Percentiles rank a stretch among this genome's conserved stretches.
These are phyloP conservation scores for Claviceps maximensis DNA, from an alignment of 2,329 filamentous ascomycete species.

Conservation along the genomic window DNA sequence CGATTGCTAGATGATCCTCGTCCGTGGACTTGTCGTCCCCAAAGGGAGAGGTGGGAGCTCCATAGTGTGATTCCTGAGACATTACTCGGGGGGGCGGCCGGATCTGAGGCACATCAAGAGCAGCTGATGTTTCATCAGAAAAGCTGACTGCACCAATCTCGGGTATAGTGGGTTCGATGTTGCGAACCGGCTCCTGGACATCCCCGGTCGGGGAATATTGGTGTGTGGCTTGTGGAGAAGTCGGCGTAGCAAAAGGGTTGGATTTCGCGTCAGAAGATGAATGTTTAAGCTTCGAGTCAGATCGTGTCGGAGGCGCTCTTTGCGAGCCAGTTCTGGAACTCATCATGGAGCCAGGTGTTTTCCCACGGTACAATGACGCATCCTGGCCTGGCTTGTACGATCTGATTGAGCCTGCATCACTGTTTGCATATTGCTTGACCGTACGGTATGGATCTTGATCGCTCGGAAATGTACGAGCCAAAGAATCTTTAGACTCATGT, in stretches of 20 bases:
- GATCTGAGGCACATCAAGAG: conserved; percentile 15
- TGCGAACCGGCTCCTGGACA: conserved; percentile 15
- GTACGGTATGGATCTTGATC: conserved; percentile 77
- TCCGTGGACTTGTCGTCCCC: conserved; percentile 7
- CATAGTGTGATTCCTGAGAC: conserved; percentile 15
- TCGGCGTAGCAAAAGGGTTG: conserved; percentile 24
- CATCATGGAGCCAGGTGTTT: conserved; percentile 19
- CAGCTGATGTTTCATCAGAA: conserved; percentile 14
- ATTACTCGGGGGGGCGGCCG: conserved; percentile 18
- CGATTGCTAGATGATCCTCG: conserved; percentile 8
- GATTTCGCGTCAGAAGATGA: conserved; percentile 19
- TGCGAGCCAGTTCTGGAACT: conserved; percentile 11
- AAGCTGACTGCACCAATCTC: conserved; percentile 24
- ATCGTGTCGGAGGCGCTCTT: conserved; percentile 20
- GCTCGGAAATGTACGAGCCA: conserved; percentile 61
- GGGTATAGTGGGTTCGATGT: conserved; percentile 23
- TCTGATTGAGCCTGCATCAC: conserved; percentile 42
- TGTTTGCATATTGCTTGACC: conserved; percentile 41
- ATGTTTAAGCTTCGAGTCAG: conserved; percentile 31
- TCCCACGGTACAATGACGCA: conserved; percentile 31
- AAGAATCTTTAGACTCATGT: conserved; percentile 68
- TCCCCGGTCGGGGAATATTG: conserved; percentile 8
- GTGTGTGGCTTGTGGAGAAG: conserved; percentile 17
- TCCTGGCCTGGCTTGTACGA: conserved; percentile 33
- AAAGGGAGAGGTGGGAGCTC: conserved; percentile 11